phyloP scores from a whole-genome alignment of 768 basidiomycete genomes.

The Inosperma sp. region DNA sequence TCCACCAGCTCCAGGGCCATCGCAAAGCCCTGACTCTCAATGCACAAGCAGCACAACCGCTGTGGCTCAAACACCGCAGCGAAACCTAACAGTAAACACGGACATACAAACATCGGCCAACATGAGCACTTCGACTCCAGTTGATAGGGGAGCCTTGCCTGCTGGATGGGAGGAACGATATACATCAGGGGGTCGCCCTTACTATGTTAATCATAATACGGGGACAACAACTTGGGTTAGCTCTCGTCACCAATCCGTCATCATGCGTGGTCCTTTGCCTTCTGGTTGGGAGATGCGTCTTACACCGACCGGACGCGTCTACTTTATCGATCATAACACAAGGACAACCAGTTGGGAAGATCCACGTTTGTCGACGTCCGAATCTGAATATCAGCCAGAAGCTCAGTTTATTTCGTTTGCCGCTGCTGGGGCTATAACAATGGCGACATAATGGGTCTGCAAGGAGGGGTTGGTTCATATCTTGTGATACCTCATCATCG shows the following conservation, averaged over 20 bases:
- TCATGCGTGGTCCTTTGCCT: conserved; percentile 93
- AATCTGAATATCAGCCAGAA: no score
- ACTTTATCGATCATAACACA: conserved; percentile 99
- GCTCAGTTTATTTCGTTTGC: no score
- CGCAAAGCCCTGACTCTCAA: conserved; percentile 24
- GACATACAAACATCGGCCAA: conserved; percentile 38
- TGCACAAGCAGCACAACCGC: conserved; percentile 23
- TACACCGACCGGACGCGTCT: conserved; percentile 94
- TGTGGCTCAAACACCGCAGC: conserved; percentile 38
- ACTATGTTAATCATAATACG: conserved; percentile 99
- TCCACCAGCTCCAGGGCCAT: conserved; percentile 22
- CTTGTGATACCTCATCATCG: no score
- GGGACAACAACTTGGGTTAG: conserved; percentile 99
- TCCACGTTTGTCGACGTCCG: conserved; percentile 91
- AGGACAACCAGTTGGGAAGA: conserved; percentile 99
- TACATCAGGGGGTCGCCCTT: conserved; percentile 96
- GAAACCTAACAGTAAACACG: conserved; percentile 35
- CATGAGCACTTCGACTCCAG: conserved; percentile 47
- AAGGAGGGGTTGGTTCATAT: no score
- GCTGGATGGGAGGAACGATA: conserved; percentile 99
- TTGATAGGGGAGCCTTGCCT: conserved; percentile 83
- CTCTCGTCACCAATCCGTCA: conserved; percentile 92
- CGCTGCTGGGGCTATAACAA: no score
- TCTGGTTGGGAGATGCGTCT: conserved; percentile 99
- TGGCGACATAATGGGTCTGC: no score